A percentile compares a stretch with the other conserved stretches of the same genome.
These are phyloP conservation scores for Coniferiporia sulphurascens DNA, from an alignment of 1,284 basidiomycete species.

Conservation along the genomic window DNA sequence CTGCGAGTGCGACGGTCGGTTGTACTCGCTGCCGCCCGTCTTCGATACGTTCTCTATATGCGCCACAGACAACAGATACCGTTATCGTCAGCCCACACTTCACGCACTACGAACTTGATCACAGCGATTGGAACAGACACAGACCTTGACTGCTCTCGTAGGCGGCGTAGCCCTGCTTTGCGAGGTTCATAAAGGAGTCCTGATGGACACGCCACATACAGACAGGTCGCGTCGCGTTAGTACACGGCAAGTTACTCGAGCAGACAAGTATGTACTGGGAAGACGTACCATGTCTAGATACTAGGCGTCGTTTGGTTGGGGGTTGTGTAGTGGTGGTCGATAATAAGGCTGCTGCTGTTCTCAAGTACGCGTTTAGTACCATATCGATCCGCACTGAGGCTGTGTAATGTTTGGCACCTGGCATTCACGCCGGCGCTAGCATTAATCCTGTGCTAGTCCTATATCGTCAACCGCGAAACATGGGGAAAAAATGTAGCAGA, in stretches of 20 bases:
- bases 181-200: constrained; percentile 64
- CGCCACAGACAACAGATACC: too few species aligned
- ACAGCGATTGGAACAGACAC: not conserved
- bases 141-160: constrained; percentile 37
- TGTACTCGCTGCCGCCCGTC: constrained; percentile 16
- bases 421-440: too few species aligned
- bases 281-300: not conserved
- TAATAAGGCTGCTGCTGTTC: too few species aligned
- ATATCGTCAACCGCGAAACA: not conserved
- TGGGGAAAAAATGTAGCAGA: not conserved
- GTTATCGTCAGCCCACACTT: not conserved
- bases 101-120: too few species aligned
- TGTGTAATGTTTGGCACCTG: too few species aligned
- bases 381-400: too few species aligned
- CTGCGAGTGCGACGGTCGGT: constrained; percentile 15
- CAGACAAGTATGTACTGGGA: not conserved
- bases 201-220: constrained; percentile 24
- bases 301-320: not conserved
- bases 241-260: not conserved
- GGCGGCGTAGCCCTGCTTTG: constrained; percentile 55
- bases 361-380: too few species aligned
- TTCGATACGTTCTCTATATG: constrained; percentile 11
- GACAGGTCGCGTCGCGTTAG: not conserved
- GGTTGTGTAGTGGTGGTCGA: not conserved
- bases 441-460: too few species aligned